Evolutionary conservation across 345 rosid genomes (phyloP).

Genomic region (Eucalyptus grandis): DNA sequence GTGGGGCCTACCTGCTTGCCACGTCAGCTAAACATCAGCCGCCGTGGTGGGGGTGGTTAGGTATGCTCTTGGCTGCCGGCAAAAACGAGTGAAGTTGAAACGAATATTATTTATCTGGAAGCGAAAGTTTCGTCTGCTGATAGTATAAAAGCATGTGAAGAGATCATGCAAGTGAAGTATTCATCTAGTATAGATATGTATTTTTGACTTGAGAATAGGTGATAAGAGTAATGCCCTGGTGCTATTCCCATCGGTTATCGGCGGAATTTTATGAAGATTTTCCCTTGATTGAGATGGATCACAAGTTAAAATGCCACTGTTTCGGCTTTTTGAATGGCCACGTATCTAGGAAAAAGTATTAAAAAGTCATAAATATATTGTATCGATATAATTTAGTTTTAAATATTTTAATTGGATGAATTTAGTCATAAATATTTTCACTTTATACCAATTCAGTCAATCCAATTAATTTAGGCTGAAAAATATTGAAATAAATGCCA

Average conservation of each 20-base stretch:
- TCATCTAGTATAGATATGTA: not conserved
- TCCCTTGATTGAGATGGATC: not conserved
- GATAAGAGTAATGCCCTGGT: not conserved
- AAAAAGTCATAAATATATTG: too few species aligned
- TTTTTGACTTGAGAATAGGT: not conserved
- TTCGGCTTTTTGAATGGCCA: not conserved
- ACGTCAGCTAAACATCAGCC: constrained; percentile 12
- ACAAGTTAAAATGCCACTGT: not conserved
- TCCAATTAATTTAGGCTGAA: too few species aligned
- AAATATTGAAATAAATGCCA: rapidly evolving
- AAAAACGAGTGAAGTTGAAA: not conserved
- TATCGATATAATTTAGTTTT: too few species aligned
- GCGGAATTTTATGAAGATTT: not conserved
- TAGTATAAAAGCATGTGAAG: not conserved
- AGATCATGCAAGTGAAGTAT: too few species aligned
- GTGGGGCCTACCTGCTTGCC: constrained; percentile 63
- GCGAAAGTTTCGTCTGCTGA: not conserved
- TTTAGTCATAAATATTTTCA: not conserved
- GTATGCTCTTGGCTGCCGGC: not conserved
- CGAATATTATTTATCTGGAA: not conserved
- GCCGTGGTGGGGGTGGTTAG: not conserved
- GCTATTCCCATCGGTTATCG: not conserved
- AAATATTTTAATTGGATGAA: too few species aligned
- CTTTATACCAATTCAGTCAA: too few species aligned
- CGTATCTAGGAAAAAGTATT: not conserved